phyloP scores from a whole-genome alignment of 2,329 filamentous ascomycete species.

The Teratosphaeria epicoccoides region DNA sequence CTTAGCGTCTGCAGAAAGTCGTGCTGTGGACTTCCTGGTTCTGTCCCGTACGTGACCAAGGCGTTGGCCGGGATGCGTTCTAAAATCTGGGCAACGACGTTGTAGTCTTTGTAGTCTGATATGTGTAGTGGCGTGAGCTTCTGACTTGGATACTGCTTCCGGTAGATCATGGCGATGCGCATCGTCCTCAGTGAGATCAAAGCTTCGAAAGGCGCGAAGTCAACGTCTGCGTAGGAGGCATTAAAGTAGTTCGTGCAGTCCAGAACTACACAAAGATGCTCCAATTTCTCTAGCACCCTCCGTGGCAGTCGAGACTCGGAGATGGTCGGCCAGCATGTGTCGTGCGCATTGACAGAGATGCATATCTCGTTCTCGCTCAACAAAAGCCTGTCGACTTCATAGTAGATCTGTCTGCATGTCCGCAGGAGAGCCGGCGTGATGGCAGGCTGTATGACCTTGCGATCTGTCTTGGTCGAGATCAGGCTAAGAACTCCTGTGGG shows the following conservation, averaged over 20 bases:
- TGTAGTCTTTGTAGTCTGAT: conserved; percentile 1
- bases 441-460: conserved; percentile 8
- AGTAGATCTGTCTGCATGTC: conserved; percentile 29
- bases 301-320: conserved; percentile 15
- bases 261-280: conserved; percentile 16
- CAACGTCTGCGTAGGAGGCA: conserved; percentile 14
- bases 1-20: conserved; percentile 5
- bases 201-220: conserved; percentile 10
- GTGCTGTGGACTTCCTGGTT: conserved; percentile 6
- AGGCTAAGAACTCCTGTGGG: conserved; percentile 12
- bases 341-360: conserved; percentile 16
- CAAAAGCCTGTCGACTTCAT: conserved; percentile 32
- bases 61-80: conserved; percentile 9
- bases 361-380: conserved; percentile 36
- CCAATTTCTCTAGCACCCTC: conserved; percentile 10
- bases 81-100: conserved; percentile 11
- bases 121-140: conserved; percentile 4
- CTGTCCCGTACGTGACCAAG: conserved; percentile 9
- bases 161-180: conserved; percentile 6
- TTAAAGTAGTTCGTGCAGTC: conserved; percentile 15
- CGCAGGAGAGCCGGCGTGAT: conserved; percentile 31
- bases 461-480: conserved; percentile 8
- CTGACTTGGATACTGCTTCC: conserved; percentile 1
- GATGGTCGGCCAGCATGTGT: conserved; percentile 17
- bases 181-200: conserved; percentile 6